Evolutionary conservation across 2,329 filamentous ascomycete genomes (phyloP), one percentile per base, ranked within the genome.

Genomic region (Apiospora malaysiana): DNA sequence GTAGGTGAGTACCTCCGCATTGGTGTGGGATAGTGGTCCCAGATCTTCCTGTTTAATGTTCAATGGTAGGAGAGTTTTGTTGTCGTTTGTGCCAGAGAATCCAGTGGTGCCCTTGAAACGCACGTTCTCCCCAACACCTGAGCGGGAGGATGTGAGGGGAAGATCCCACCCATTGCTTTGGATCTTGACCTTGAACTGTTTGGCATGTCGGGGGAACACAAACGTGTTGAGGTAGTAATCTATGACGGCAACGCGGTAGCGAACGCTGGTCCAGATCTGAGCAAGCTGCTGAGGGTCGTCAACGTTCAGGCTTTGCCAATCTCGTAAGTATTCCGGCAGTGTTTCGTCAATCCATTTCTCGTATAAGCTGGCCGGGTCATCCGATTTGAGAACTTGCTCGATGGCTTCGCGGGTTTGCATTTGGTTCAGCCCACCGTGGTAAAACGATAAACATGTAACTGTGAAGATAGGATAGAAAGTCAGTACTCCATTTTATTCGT

Each of bases 51-150:
- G 91, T 25, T 81, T 78, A 25, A 93, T 88, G 0, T 84, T 89
- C n/a, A 89, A 77, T 0, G 92, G 92, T 0, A 93, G 79, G 45
- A 92, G 82, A 0, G 79, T 81, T 47, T 86, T 83, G 25, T 87
- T 89, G 75, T 94, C 92, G 63, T 92, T 93, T 0, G 92, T 94
- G 0, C 92, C 92, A 6, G 88, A 91, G 76, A 94, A 94, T 0
- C 92, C 92, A 0, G 91, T 93, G 37, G 71, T 74, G 10, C 46
- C 37, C n/a, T 46, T 23, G 27, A 63, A 63, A 9, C 56, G 56
- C n/a, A 40, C 32, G 18, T 14, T n/a, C 4, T 47, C 23, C 2
- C 40, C 66, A 5, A 32, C 66, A 1, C 40, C 66, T 4, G 66
- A 67, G 32, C 40, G 71, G 0, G 79, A 75, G 12, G 27, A 4